These are phyloP conservation scores for Eucalyptus curtisii DNA, from an alignment of 345 rosid species.

Conservation along the genomic window DNA sequence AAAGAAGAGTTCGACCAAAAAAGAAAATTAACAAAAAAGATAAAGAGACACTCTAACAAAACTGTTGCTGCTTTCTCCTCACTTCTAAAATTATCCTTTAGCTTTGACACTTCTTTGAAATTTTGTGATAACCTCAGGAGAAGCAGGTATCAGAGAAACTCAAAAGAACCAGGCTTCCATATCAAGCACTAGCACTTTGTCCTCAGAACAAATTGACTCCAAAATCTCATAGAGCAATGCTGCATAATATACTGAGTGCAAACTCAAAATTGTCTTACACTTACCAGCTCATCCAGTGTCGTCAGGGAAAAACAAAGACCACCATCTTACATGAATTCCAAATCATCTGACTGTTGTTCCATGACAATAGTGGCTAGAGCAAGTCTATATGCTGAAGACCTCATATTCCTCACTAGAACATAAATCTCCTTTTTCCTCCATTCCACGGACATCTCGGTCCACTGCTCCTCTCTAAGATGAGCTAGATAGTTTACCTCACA, in stretches of 20 bases:
- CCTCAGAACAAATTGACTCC: not conserved
- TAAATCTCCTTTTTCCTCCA: conserved; percentile 51
- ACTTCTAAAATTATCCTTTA: not conserved
- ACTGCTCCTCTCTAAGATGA: conserved; percentile 54
- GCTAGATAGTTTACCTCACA: conserved; percentile 64
- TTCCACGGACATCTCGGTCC: conserved; percentile 38
- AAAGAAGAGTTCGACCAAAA: not conserved
- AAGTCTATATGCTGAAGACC: conserved; percentile 77
- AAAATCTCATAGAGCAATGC: not conserved
- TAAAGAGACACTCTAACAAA: not conserved
- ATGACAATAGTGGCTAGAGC: conserved; percentile 62
- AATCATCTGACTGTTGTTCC: conserved; percentile 49
- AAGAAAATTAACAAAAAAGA: not conserved
- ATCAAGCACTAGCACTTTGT: not conserved
- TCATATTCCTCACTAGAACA: conserved; percentile 67
- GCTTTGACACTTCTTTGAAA: not conserved
- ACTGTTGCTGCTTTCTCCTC: not conserved
- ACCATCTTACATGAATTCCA: conserved; percentile 26
- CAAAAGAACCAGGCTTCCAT: not conserved
- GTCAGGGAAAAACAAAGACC: not conserved
- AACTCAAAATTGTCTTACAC: not conserved
- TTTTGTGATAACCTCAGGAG: not conserved
- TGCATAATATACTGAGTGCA: not conserved
- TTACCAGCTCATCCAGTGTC: not conserved
- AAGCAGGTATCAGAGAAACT: not conserved